Evolutionary conservation across 139 green algal species (phyloP).

Genomic region (Asterochloris erici): DNA sequence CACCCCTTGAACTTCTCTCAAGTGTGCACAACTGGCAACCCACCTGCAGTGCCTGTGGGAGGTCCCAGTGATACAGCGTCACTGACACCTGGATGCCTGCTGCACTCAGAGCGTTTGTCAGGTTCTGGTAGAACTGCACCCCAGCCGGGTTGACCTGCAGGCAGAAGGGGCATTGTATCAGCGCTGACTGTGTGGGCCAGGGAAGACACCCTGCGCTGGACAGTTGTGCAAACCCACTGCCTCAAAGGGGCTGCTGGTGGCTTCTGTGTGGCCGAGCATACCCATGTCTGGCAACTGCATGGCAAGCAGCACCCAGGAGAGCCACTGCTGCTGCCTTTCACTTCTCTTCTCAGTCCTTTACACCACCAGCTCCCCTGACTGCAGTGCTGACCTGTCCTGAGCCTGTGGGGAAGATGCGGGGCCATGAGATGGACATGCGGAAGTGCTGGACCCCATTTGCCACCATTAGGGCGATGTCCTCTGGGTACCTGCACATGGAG

Average conservation of each 20-base stretch:
- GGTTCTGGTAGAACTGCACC: constrained; percentile 37
- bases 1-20: too few species aligned
- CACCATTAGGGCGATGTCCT: constrained; percentile 41
- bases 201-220: background rate
- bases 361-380: background rate
- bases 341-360: background rate
- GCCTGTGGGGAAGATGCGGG: constrained; percentile 36
- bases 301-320: too few species aligned
- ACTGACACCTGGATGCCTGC: constrained; percentile 45
- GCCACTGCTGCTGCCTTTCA: background rate
- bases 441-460: constrained; percentile 36
- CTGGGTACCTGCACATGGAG: background rate
- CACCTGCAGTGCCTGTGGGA: constrained; percentile 38
- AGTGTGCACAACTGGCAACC: too few species aligned
- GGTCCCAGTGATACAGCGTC: constrained; percentile 50
- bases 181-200: too few species aligned
- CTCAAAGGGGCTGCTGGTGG: background rate
- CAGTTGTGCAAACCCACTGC: background rate
- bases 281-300: background rate
- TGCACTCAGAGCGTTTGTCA: constrained; percentile 40
- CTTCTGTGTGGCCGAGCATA: background rate
- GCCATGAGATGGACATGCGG: constrained; percentile 47
- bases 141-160: constrained; percentile 24
- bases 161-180: too few species aligned
- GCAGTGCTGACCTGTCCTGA: background rate